Evolutionary conservation across 257 asterid species (phyloP).

Genomic region (Jacaranda copaia): DNA sequence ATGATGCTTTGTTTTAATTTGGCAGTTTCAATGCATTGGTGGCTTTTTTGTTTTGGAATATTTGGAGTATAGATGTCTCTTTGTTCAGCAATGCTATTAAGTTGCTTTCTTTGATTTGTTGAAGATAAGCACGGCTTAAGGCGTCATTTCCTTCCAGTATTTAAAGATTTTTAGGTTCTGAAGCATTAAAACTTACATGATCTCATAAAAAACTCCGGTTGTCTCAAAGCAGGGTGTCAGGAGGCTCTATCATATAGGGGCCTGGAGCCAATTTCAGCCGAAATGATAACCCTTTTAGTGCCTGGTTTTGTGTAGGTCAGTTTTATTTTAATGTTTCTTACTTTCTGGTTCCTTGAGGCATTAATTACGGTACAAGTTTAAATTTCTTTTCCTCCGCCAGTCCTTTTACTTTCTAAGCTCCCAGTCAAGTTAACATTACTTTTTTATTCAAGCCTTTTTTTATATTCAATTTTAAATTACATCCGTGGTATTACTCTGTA

Average conservation of each 20-base stretch:
- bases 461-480: constrained; percentile 38
- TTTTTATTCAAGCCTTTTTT: constrained; percentile 47
- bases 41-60: constrained; percentile 46
- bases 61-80: constrained; percentile 44
- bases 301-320: constrained; percentile 94
- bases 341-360: constrained; percentile 55
- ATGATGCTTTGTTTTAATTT: constrained; percentile 42
- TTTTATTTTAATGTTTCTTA: constrained; percentile 69
- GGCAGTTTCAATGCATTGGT: constrained; percentile 49
- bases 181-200: constrained; percentile 54
- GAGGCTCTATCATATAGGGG: constrained; percentile 88
- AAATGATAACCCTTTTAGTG: constrained; percentile 84
- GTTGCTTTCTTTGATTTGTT: constrained; percentile 51
- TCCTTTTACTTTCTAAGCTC: constrained; percentile 51
- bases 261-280: constrained; percentile 91
- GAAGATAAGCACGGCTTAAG: constrained; percentile 57
- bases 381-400: constrained; percentile 45
- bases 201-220: constrained; percentile 78
- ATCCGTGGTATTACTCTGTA: constrained; percentile 39
- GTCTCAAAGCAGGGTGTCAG: constrained; percentile 96
- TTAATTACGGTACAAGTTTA: constrained; percentile 51
- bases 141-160: constrained; percentile 55
- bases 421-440: constrained; percentile 46
- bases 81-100: constrained; percentile 52
- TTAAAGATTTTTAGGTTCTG: constrained; percentile 46